Conservation (phyloP, 1,284 basidiomycete species). For the Trichosporon faecale region DNA sequence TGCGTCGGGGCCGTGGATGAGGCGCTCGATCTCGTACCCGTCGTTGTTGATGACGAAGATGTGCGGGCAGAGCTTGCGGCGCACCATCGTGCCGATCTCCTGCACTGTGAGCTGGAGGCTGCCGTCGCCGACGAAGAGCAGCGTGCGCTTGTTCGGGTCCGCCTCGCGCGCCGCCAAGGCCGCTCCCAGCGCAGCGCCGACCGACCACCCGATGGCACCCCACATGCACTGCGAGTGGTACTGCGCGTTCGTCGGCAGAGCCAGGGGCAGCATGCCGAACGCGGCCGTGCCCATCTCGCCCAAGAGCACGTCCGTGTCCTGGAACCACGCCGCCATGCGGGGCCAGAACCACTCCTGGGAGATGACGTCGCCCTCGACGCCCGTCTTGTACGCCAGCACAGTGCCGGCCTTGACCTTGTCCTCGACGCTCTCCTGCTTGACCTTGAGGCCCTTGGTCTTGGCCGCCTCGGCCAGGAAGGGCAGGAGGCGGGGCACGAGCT, state of each 20-base stretch:
- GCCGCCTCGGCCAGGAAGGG: conserved; percentile 41
- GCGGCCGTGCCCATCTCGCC: conserved; percentile 68
- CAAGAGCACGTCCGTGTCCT: conserved; percentile 58
- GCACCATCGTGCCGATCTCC: conserved; percentile 56
- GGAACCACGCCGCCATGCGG: conserved; percentile 72
- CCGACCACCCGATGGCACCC: conserved; percentile 50
- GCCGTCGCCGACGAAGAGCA: conserved; percentile 75
- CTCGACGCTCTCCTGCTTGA: conserved; percentile 25
- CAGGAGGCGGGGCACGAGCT: conserved; percentile 51
- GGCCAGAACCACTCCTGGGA: conserved; percentile 86
- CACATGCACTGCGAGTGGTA: conserved; percentile 64
- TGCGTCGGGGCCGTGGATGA: conserved; percentile 53
- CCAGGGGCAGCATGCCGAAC: conserved; percentile 73
- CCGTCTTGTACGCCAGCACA: conserved; percentile 30
- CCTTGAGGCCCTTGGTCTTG: conserved; percentile 26
- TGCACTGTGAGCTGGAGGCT: conserved; percentile 55
- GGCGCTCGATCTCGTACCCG: conserved; percentile 83
- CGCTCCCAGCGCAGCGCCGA: conserved; percentile 57
- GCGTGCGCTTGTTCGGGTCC: conserved; percentile 61
- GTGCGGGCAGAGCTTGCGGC: conserved; percentile 51
- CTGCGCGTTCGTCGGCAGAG: conserved; percentile 57
- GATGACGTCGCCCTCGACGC: conserved; percentile 50
- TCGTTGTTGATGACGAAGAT: conserved; percentile 75
- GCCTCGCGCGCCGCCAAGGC: conserved; percentile 68
- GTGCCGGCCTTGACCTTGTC: conserved; percentile 34